Evolutionary conservation across 2,329 filamentous ascomycete species (phyloP), one percentile per base, ranked within the genome.

Genomic region (Sporothrix brasiliensis): DNA sequence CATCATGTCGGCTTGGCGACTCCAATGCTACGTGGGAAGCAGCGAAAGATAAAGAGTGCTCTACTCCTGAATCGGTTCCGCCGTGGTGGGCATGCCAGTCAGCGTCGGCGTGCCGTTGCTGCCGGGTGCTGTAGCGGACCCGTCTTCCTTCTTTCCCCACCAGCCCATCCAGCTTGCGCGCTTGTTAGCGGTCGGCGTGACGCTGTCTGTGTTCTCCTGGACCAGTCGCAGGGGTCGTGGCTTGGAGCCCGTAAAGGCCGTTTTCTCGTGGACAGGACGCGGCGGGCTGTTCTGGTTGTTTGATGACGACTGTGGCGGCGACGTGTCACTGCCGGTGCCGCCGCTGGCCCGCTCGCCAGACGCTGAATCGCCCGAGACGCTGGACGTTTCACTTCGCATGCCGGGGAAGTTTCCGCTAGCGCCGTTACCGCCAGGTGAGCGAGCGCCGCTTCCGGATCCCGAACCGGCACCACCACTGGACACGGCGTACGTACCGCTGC

Each of bases 181-280:
- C 81, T 90, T 90, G 76, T 85, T 86, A 21, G 80, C 78, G 44
- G 77, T 79, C 68, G 82, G 79, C 24, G 79, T 78, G 75, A 84
- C 83, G 2, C 77, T 77, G 67, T 87, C 86, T 27, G 81, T 79
- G 74, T 90, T 90, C 81, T 97, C 92, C 80, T 95, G 92, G 61
- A 98, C 93, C 41, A 99, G 85, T 19, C 94, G 87, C 74, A 99
- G 83, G 7, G 94, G 94, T 49, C 94, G 87, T 71, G 96, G 89
- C 80, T 95, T 95, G 76, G 89, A 90, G 58, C 88, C 88, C 4
- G 86, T 87, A 70, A 87, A 81, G 50, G 84, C 87, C 71, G 83
- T 82, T 78, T 87, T 87, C 76, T 89, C 85, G 72, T 80, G 79
- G 39, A 80, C 79, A 61, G 79, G 78, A 13, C 87, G 83, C 19